Base-by-base conservation (phyloP, 257 asterid species). In the Solanum pinnatisectum region DNA sequence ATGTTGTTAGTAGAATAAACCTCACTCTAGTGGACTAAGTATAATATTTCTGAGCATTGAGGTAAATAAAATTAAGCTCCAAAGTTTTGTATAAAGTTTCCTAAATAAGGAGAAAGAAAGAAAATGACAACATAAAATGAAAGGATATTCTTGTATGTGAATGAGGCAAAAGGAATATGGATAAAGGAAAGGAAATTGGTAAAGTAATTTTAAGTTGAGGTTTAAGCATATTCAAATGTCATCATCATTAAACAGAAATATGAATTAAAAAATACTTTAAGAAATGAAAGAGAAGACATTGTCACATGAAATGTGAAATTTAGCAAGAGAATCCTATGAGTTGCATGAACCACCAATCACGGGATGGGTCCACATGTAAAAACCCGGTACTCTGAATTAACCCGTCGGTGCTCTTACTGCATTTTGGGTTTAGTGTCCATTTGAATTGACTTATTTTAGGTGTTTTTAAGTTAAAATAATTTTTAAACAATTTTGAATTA, bases 301-400 rank as follows among this genome's bases (percentile, higher is more conserved):
- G 67, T 42, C 74, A 56, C 68, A 35, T 40, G 89, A 18, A 44
- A 27, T 35, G 39, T 33, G 10, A 49, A 59, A 30, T 22, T 35
- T 10, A 52, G 83, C 85, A 35, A 42, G 82, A 33, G 89, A 39
- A 36, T 83, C 78, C 87, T 72, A 87, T 84, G 71, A 71, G 15
- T 88, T 68, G 14, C 5, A 37, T 68, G 85, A 67, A 63, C 44
- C 95, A 78, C 92, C 87, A 92, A 93, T 90, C 94, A 89, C 94
- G 95, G 95, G 84, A 25, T 67, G 92, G 94, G 85, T 23, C 91
- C 92, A 84, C 73, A 33, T n/a, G 63, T n/a, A 37, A 81, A 37
- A 81, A 81, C 68, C 85, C 68, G 68, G 3, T 46, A 15, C 85
- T 16, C 18, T 30, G 1, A 44, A 79, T 79, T 79, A 40, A 79